These are phyloP conservation scores for Candida sanyaensis DNA, from an alignment of 1,139 yeast species.

Conservation along the genomic window DNA sequence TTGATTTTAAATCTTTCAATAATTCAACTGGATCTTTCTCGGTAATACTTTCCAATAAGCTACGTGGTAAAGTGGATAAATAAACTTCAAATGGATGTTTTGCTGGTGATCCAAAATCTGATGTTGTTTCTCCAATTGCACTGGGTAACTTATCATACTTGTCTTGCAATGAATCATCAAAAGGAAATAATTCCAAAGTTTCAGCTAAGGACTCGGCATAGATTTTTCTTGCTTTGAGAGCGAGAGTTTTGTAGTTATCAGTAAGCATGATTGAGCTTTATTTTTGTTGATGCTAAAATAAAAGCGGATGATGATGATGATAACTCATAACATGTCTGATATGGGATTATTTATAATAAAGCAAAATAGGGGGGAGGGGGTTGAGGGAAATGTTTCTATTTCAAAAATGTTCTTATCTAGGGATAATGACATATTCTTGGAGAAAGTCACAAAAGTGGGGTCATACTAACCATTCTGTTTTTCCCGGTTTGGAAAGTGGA, in stretches of 20 bases:
- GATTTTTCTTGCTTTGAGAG: slow-evolving; percentile 17
- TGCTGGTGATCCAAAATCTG: slow-evolving; percentile 25
- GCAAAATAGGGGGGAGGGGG: too few relatives aligned
- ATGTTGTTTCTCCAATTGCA: slow-evolving; percentile 20
- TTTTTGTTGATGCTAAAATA: neutral
- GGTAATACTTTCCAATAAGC: slow-evolving; percentile 16
- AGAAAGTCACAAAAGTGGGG: too few relatives aligned
- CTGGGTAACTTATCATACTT: slow-evolving; percentile 18
- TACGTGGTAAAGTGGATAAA: slow-evolving; percentile 14
- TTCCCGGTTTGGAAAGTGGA: too few relatives aligned
- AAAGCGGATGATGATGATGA: neutral
- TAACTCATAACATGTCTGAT: neutral
- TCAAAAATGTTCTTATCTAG: too few relatives aligned
- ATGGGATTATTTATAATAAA: neutral
- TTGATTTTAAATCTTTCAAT: slow-evolving; percentile 14
- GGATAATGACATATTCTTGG: too few relatives aligned
- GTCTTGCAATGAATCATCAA: slow-evolving; percentile 16
- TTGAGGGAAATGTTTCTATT: too few relatives aligned
- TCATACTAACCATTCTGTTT: too few relatives aligned
- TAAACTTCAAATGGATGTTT: slow-evolving; percentile 20
- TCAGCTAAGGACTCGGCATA: slow-evolving; percentile 16
- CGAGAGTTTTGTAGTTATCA: slow-evolving; percentile 20
- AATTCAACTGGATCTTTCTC: slow-evolving; percentile 19
- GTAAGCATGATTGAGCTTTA: slow-evolving; percentile 15
- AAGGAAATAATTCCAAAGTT: slow-evolving; percentile 23